Conservation (phyloP, 2,329 filamentous ascomycete species). For the Sarocladiaceae sp. region DNA sequence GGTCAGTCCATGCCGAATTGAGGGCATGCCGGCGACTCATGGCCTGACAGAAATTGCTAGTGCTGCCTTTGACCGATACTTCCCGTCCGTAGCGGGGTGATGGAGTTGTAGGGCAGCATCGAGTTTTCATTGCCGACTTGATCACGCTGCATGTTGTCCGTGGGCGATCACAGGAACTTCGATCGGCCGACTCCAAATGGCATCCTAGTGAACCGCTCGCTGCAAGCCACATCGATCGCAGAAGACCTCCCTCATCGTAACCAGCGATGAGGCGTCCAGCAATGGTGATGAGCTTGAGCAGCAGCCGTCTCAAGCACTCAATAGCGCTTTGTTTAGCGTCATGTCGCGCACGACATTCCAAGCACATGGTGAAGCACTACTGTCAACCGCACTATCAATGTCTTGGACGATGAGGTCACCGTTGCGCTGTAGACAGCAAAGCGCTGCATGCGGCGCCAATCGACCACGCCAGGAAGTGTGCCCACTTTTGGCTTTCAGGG, state of each 20-base stretch:
- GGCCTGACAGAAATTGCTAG: neutral
- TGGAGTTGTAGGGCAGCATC: neutral
- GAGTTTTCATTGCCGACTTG: neutral
- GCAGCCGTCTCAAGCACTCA: neutral
- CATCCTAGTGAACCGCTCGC: neutral
- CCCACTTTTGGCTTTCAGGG: neutral
- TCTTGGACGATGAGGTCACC: conserved; percentile 2
- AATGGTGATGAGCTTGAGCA: no score
- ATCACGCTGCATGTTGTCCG: neutral
- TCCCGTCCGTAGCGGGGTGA: neutral
- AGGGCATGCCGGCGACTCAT: conserved; percentile 1
- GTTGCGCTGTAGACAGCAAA: neutral
- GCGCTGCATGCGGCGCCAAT: neutral
- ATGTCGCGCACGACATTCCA: neutral
- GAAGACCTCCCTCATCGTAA: neutral
- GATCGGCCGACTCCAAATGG: neutral
- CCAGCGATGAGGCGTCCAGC: neutral
- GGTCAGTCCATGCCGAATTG: conserved; percentile 1
- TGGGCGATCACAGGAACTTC: neutral
- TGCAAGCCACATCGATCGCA: conserved; percentile 1
- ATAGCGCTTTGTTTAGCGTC: neutral
- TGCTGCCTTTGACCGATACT: neutral
- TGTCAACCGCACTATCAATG: neutral
- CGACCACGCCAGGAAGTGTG: neutral
- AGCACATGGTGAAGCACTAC: no score